These are phyloP conservation scores for Sordariomycetes sp. DNA, from an alignment of 2,329 filamentous ascomycete species.

Conservation along the genomic window DNA sequence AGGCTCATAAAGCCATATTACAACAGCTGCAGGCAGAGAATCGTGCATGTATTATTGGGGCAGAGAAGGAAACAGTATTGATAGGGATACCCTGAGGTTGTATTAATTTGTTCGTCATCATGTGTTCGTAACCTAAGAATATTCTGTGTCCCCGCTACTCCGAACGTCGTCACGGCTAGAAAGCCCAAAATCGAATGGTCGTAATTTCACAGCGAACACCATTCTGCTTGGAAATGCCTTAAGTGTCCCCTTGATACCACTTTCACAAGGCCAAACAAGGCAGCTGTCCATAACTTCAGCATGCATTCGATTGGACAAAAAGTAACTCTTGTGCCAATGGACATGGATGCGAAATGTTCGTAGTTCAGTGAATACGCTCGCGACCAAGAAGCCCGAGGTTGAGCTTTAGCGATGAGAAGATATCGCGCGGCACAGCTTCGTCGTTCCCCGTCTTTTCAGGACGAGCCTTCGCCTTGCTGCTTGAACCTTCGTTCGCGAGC, in stretches of 20 bases:
- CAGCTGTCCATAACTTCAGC: too few relatives aligned
- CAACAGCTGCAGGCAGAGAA: neutral
- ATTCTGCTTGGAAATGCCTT: too few relatives aligned
- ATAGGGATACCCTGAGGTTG: neutral
- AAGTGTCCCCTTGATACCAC: too few relatives aligned
- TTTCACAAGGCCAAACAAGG: too few relatives aligned
- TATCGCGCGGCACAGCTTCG: constrained; percentile 18
- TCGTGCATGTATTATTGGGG: neutral
- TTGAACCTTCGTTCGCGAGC: constrained; percentile 7
- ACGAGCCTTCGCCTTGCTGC: constrained; percentile 6
- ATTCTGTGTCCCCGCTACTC: neutral
- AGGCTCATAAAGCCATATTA: constrained; percentile 17
- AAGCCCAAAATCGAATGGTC: neutral
- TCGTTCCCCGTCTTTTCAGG: constrained; percentile 12
- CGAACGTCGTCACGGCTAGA: neutral
- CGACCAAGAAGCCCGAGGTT: constrained; percentile 36
- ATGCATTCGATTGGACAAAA: too few relatives aligned
- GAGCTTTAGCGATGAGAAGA: constrained; percentile 39
- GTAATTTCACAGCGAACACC: neutral
- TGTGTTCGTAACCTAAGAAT: neutral
- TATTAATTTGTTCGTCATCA: neutral
- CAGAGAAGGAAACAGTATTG: neutral
- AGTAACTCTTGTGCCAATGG: neutral
- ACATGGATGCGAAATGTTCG: neutral
- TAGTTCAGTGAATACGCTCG: constrained; percentile 8